Conservation (phyloP, 164 flowering plant species). For the Amborella trichopoda region DNA sequence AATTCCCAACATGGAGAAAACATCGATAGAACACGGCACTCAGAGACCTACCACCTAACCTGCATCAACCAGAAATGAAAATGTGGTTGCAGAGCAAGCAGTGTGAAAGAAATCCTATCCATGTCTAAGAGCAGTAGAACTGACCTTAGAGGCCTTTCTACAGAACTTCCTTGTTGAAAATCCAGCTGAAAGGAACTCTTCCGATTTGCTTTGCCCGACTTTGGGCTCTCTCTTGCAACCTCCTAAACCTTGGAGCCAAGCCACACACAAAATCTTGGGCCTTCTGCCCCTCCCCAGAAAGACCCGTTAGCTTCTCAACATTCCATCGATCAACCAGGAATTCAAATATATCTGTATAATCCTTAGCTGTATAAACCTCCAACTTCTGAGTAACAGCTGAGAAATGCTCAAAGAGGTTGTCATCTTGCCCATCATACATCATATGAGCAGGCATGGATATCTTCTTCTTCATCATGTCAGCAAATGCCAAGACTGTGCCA, state of each 20-base stretch:
- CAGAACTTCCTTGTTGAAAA: constrained; percentile 41
- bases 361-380: constrained; percentile 49
- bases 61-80: too few species aligned
- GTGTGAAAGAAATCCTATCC: too few species aligned
- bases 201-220: constrained; percentile 27
- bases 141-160: constrained; percentile 9
- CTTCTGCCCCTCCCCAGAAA: constrained; percentile 45
- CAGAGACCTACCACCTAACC: too few species aligned
- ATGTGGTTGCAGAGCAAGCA: too few species aligned
- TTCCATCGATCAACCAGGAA: constrained; percentile 63
- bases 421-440: constrained; percentile 46
- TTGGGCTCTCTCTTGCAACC: constrained; percentile 38
- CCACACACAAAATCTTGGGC: constrained; percentile 65
- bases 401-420: constrained; percentile 40
- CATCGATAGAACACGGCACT: too few species aligned
- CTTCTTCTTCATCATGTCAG: constrained; percentile 59
- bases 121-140: too few species aligned
- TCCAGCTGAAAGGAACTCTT: constrained; percentile 52
- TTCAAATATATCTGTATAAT: constrained; percentile 60
- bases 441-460: constrained; percentile 52
- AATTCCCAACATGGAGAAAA: too few species aligned
- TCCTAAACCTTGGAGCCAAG: constrained; percentile 38
- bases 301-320: constrained; percentile 42
- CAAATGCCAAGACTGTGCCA: constrained; percentile 41
- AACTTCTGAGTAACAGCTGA: constrained; percentile 61